Evolutionary conservation across 257 asterid species (phyloP).

Genomic region (Nicotiana attenuata): DNA sequence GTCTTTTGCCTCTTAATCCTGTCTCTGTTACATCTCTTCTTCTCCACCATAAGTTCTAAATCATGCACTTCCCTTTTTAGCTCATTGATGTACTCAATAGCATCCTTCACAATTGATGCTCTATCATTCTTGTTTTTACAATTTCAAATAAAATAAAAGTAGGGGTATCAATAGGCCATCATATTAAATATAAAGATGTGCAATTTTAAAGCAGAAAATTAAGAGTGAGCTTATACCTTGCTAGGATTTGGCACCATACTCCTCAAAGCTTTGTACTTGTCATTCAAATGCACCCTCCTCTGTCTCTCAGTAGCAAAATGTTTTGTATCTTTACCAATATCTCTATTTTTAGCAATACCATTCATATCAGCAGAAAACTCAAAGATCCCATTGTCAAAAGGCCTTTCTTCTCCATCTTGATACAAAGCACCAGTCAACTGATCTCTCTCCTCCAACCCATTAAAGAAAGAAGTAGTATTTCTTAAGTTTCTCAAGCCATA

Average conservation of each 20-base stretch:
- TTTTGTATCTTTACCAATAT: constrained; percentile 47
- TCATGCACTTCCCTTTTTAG: constrained; percentile 56
- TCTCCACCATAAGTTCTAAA: constrained; percentile 50
- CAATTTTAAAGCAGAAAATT: neutral
- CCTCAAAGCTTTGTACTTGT: constrained; percentile 51
- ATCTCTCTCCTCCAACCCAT: constrained; percentile 56
- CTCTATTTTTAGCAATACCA: constrained; percentile 38
- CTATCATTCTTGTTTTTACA: constrained; percentile 36
- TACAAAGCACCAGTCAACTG: constrained; percentile 31
- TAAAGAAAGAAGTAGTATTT: constrained; percentile 38
- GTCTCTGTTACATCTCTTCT: constrained; percentile 60
- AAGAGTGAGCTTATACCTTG: constrained; percentile 42
- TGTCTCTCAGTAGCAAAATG: constrained; percentile 77
- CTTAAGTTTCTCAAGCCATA: constrained; percentile 34
- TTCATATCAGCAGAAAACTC: constrained; percentile 62
- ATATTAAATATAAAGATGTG: neutral
- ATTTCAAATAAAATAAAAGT: neutral
- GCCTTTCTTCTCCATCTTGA: constrained; percentile 47
- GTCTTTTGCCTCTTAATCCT: constrained; percentile 58
- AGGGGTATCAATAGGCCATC: neutral
- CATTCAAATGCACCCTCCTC: constrained; percentile 64
- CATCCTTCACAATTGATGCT: constrained; percentile 60
- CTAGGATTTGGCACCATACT: constrained; percentile 58
- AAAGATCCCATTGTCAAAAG: constrained; percentile 48
- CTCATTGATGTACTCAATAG: constrained; percentile 55